phyloP scores from a whole-genome alignment of 805 yeast species.

The Saccharomycopsis sp. region DNA sequence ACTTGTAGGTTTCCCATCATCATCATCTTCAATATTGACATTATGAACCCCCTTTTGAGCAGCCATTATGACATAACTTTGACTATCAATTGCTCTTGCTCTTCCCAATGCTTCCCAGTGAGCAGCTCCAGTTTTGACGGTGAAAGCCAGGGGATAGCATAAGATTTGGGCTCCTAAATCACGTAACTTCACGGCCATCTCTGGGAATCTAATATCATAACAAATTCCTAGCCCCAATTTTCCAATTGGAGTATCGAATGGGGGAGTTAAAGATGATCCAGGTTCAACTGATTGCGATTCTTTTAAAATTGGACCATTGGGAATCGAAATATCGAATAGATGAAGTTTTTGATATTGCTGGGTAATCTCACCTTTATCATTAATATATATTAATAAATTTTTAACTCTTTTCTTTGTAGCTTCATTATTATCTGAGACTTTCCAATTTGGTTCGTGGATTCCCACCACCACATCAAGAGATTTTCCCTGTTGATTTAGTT shows the following conservation, averaged over 20 bases:
- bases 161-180: constrained; percentile 64
- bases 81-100: constrained; percentile 84
- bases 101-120: constrained; percentile 80
- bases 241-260: constrained; percentile 51
- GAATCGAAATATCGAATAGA: constrained; percentile 77
- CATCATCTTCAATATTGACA: constrained; percentile 28
- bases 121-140: constrained; percentile 80
- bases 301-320: constrained; percentile 68
- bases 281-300: constrained; percentile 79
- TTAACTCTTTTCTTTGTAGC: constrained; percentile 35
- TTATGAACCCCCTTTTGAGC: constrained; percentile 80
- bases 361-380: constrained; percentile 49
- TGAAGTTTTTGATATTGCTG: constrained; percentile 79
- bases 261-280: constrained; percentile 44
- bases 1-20: constrained; percentile 10
- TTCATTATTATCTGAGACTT: constrained; percentile 14
- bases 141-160: constrained; percentile 88
- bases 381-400: constrained; percentile 67
- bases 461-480: constrained; percentile 70
- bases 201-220: constrained; percentile 85
- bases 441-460: constrained; percentile 66
- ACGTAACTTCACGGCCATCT: constrained; percentile 55
- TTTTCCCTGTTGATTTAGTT: constrained; percentile 29
- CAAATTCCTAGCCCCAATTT: constrained; percentile 67
- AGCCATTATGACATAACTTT: constrained; percentile 78